A percentile compares a stretch with the other conserved stretches of the same genome.
These are phyloP conservation scores for Vigna radiata DNA, from an alignment of 306 rosid species.

Conservation along the genomic window DNA sequence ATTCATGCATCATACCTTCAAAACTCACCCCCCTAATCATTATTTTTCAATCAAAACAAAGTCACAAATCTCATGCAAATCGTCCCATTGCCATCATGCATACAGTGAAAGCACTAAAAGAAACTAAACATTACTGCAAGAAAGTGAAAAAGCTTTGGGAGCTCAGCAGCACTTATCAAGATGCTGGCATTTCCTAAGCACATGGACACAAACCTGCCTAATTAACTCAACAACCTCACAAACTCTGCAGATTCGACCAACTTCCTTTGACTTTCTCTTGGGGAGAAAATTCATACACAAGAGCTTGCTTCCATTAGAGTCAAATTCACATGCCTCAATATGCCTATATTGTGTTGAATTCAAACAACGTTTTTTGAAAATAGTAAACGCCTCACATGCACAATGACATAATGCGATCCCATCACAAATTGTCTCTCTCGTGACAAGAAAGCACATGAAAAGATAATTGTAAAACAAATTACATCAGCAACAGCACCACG, in stretches of 20 bases:
- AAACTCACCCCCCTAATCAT: too few relatives aligned
- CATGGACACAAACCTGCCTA: neutral
- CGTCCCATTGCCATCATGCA: too few relatives aligned
- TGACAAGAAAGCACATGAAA: too few relatives aligned
- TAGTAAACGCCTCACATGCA: slow-evolving; percentile 24
- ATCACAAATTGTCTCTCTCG: too few relatives aligned
- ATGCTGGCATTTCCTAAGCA: neutral
- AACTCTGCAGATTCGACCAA: neutral
- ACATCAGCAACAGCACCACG: too few relatives aligned
- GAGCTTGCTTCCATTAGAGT: slow-evolving; percentile 6
- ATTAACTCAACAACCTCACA: neutral
- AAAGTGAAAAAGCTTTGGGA: neutral
- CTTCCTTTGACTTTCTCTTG: slow-evolving; percentile 6
- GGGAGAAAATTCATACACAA: neutral
- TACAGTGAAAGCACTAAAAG: too few relatives aligned
- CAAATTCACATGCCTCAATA: slow-evolving; percentile 25
- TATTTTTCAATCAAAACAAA: too few relatives aligned
- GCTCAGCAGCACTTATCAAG: neutral
- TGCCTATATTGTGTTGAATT: neutral
- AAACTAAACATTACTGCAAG: neutral
- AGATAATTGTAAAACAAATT: too few relatives aligned
- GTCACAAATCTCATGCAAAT: too few relatives aligned
- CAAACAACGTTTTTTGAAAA: neutral
- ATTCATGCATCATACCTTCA: too few relatives aligned
- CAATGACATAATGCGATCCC: neutral